Evolutionary conservation across 2,329 filamentous ascomycete species (phyloP).

Genomic region (Pseudogymnoascus sp.): DNA sequence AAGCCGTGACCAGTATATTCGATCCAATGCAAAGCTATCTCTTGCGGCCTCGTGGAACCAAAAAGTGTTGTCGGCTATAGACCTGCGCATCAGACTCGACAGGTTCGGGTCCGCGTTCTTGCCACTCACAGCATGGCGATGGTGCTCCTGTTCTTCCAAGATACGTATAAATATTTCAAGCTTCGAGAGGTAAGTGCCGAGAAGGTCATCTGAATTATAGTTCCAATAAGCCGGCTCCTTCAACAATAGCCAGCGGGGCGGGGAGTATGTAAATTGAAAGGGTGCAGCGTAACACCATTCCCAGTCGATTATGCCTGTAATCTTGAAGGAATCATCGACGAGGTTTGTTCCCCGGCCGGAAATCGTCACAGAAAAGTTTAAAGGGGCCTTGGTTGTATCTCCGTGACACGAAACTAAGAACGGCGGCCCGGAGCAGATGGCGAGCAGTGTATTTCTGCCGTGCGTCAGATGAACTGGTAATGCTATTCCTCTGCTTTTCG

Average conservation of each 20-base stretch:
- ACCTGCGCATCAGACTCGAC: not conserved
- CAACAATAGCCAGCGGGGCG: constrained; percentile 16
- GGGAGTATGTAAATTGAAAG: constrained; percentile 14
- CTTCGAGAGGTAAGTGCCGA: not conserved
- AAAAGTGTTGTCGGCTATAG: not conserved
- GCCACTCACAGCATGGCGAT: not conserved
- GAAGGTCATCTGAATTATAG: not conserved
- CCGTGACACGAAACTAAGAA: constrained; percentile 10
- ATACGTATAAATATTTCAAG: not conserved
- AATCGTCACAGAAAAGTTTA: constrained; percentile 16
- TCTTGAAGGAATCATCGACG: constrained; percentile 12
- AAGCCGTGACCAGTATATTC: not conserved
- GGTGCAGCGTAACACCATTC: constrained; percentile 17
- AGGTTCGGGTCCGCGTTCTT: not conserved
- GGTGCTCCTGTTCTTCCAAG: not conserved
- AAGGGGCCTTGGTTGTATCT: constrained; percentile 17
- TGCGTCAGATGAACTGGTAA: not conserved
- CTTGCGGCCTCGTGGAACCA: not conserved
- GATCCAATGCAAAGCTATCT: not conserved
- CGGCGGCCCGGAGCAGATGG: not conserved
- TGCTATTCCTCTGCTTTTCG: not conserved
- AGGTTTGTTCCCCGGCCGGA: constrained; percentile 17
- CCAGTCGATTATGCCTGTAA: constrained; percentile 15
- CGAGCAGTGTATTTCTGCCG: not conserved
- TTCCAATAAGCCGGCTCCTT: constrained; percentile 10